Base-by-base conservation (phyloP, 805 yeast genomes). In the Teunomyces gatunensis region DNA sequence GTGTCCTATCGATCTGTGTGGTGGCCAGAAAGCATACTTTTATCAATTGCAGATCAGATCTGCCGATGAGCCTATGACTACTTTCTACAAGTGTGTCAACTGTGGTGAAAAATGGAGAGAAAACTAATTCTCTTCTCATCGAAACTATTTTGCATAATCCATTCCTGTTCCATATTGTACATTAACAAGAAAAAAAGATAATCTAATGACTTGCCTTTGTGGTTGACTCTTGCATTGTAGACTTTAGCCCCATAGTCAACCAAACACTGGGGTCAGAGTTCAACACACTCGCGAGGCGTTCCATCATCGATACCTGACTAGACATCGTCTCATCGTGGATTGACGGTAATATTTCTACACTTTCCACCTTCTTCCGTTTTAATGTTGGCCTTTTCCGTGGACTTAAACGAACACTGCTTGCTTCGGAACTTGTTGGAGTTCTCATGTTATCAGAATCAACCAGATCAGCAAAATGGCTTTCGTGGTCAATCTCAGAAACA, bases 41-140 rank as follows among this genome's bases (percentile, higher is more conserved):
- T 94, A 91, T 78, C 98, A 94, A 70, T 74, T 94, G 50, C 99
- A 94, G 68, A 94, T 94, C 60, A 79, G 99, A 68, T 87, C 96
- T 52, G 99, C 99, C 1, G 99, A 94, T 78, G 99, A 94, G 73
- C 99, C 99, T 20, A 94, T 94, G 98, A 94, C 99, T 0, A 92
- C 98, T 2, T 94, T 94, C 65, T 92, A 89, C 67, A 90, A 92
- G 67, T 94, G 99, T 73, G 90, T 90, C 32, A 85, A 82, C 53
- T 94, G 99, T 74, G 88, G 89, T 43, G 80, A 89, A 62, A 95
- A 92, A 69, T 94, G 99, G 99, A 86, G 96, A 70, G 99, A 94
- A 60, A 94, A 94, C 60, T 94, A 23, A 18, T 33, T 33, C 4
- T 34, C 28, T 23, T 13, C 12, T 39, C n/a, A 18, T 2, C 20